These are phyloP conservation scores for Xanthoconium purpureum DNA, from an alignment of 768 basidiomycete species.

Conservation along the genomic window DNA sequence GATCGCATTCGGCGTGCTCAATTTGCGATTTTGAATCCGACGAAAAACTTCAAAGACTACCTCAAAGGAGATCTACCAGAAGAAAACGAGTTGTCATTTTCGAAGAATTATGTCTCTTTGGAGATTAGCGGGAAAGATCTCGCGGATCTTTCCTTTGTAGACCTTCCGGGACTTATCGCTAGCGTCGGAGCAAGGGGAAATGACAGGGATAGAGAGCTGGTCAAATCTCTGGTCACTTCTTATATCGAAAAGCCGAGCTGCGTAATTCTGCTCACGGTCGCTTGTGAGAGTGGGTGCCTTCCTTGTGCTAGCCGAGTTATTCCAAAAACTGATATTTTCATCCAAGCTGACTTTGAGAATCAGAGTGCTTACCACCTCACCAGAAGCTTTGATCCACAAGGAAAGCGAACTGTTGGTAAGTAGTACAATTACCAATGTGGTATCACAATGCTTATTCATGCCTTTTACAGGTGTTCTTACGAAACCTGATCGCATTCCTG, in stretches of 20 bases:
- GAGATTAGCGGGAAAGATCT: not conserved
- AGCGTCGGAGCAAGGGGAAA: not conserved
- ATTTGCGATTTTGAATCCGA: constrained; percentile 1
- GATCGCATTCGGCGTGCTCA: constrained; percentile 1
- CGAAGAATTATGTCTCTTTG: constrained; percentile 2
- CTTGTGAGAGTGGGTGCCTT: constrained; percentile 1
- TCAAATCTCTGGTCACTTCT: not conserved
- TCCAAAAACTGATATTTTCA: not conserved
- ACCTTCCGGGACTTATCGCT: constrained; percentile 2
- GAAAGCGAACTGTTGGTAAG: not conserved
- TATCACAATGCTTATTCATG: not conserved
- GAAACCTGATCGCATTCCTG: constrained; percentile 56
- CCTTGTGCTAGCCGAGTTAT: not conserved
- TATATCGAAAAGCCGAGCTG: constrained; percentile 2
- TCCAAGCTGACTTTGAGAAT: constrained; percentile 3
- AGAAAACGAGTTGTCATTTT: not conserved
- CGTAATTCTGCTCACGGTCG: not conserved
- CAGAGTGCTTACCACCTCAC: constrained; percentile 4
- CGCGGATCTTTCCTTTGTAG: constrained; percentile 2
- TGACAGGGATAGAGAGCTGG: not conserved
- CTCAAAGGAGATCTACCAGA: not conserved
- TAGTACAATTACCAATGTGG: not conserved
- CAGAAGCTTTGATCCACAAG: not conserved
- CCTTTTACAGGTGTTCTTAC: constrained; percentile 59
- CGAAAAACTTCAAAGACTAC: not conserved